Evolutionary conservation across 306 rosid genomes (phyloP).

Genomic region (Luffa acutangula): DNA sequence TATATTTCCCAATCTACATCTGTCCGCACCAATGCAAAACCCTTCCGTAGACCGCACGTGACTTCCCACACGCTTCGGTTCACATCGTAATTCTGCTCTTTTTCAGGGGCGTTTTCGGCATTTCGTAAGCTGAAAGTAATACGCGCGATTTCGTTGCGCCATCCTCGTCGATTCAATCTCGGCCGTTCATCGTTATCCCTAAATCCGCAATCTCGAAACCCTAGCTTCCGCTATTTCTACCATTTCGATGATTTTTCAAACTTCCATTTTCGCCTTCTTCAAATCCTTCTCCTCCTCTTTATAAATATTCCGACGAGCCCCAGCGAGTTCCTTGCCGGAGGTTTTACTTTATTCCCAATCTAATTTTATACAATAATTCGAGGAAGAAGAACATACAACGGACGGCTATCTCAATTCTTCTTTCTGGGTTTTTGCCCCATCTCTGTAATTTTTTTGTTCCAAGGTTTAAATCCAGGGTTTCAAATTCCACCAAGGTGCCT

Average conservation of each 20-base stretch:
- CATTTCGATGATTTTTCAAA: conserved; percentile 12
- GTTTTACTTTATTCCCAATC: not conserved
- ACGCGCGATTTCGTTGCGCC: conserved; percentile 38
- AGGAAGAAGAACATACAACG: not conserved
- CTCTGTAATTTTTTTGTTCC: not conserved
- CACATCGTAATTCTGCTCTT: not conserved
- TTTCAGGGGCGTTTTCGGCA: conserved; percentile 2
- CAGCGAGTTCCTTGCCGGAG: not conserved
- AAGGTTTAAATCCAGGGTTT: not conserved
- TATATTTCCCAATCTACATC: conserved; percentile 10
- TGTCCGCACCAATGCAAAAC: not conserved
- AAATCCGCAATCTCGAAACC: conserved; percentile 49
- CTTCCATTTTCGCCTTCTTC: conserved; percentile 8
- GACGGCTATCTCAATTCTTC: not conserved
- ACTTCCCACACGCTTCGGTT: not conserved
- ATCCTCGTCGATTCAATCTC: conserved; percentile 19
- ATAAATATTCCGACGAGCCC: not conserved
- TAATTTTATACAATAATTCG: not conserved
- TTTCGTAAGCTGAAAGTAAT: not conserved
- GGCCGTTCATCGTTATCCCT: conserved; percentile 35
- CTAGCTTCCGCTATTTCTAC: conserved; percentile 24
- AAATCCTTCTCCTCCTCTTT: not conserved
- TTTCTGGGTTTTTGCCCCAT: not conserved
- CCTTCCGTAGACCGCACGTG: not conserved
- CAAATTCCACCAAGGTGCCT: not conserved